Evolutionary conservation across 768 basidiomycete species (phyloP).

Genomic region (Russula lepida): DNA sequence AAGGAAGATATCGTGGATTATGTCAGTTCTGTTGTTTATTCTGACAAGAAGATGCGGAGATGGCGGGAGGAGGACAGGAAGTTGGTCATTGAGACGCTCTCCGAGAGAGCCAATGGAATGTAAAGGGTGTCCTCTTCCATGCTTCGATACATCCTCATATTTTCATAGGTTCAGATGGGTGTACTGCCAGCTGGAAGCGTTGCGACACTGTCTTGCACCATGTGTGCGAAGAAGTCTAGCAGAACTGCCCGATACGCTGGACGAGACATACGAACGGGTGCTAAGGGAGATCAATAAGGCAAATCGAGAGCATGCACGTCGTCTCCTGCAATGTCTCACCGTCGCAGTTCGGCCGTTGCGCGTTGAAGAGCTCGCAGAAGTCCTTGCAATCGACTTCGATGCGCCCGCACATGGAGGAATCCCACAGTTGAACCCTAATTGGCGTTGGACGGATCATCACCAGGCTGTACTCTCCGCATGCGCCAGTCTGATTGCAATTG

Average conservation of each 20-base stretch:
- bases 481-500: background rate
- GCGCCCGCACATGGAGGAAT: background rate
- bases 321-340: slow-evolving; percentile 6
- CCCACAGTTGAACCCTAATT: background rate
- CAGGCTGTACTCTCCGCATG: background rate
- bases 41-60: too few relatives aligned
- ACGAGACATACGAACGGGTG: background rate
- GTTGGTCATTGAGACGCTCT: too few relatives aligned
- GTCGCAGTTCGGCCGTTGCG: background rate
- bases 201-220: too few relatives aligned
- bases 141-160: too few relatives aligned
- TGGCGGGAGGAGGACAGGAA: too few relatives aligned
- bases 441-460: background rate
- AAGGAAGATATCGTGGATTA: too few relatives aligned
- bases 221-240: too few relatives aligned
- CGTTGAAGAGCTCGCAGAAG: slow-evolving; percentile 1
- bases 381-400: slow-evolving; percentile 8
- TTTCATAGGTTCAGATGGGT: too few relatives aligned
- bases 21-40: too few relatives aligned
- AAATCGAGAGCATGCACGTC: background rate
- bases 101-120: too few relatives aligned
- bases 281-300: background rate
- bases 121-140: too few relatives aligned
- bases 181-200: too few relatives aligned
- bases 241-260: background rate